Evolutionary conservation across 805 yeast species (phyloP), one percentile per base, ranked within the genome.

Genomic region (Schwanniomyces occidentalis): DNA sequence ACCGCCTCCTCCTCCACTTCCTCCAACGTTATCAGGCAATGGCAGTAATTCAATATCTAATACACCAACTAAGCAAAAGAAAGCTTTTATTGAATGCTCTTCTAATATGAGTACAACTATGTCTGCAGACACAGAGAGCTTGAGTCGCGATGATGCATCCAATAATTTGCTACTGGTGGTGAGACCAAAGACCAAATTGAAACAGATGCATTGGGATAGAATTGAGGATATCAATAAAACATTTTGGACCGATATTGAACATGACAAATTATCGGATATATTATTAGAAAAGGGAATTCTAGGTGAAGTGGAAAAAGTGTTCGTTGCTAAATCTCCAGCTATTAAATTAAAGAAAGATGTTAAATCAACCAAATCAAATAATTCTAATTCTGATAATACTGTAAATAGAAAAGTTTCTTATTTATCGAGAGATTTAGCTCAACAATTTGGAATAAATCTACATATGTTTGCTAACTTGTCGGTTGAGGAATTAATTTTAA

Each of bases 141-240:
- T n/a, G n/a, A n/a, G n/a, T n/a, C n/a, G n/a, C n/a, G n/a, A n/a
- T n/a, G 13, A 15, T n/a, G 20, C 17, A 24, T n/a, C 3, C 15
- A 16, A n/a, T 8, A 30, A n/a, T 16, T 10, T 15, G 13, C 15
- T 17, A 8, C 7, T 17, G 9, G 12, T 22, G 7, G 30, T 40
- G n/a, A 52, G 87, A 42, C 90, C 95, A 3, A 80, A 77, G 51
- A 72, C 78, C 40, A 86, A 84, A 54, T 73, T 93, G 45, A 93
- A 95, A 56, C 99, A 91, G 56, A 74, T 93, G 69, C 99, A 93
- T 57, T 95, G 98, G 98, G 96, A 91, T 48, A 87, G 85, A 52
- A 71, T 95, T 24, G 96, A 91, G 21, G 74, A 80, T 40, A 83
- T 93, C 14, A 85, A 82, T 34, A 77, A 82, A 28, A 90, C 98